Evolutionary conservation across 176 grass and related monocot genomes (phyloP).

Genomic region (Puya raimondii): DNA sequence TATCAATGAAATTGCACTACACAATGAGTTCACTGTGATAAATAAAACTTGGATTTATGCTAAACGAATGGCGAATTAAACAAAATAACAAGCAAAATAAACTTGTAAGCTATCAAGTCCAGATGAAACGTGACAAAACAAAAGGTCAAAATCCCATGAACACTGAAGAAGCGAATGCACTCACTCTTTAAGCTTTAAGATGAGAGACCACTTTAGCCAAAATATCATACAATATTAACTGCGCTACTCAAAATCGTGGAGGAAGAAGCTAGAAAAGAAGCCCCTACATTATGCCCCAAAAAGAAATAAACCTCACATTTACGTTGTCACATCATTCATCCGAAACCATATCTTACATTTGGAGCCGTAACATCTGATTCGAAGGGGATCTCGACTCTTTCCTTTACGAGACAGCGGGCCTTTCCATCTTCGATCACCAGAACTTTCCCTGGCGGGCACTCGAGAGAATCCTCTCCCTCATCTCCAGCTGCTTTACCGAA

Average conservation of each 20-base stretch:
- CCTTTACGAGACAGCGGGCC: slow-evolving; percentile 62
- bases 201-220: neutral
- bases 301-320: slow-evolving; percentile 25
- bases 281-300: neutral
- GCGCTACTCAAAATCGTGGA: neutral
- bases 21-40: neutral
- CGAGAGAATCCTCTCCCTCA: neutral
- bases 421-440: slow-evolving; percentile 52
- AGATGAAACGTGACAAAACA: too few species aligned
- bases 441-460: slow-evolving; percentile 58
- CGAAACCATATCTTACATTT: slow-evolving; percentile 63
- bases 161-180: too few species aligned
- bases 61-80: neutral
- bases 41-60: neutral
- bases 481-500: slow-evolving; percentile 1
- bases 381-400: slow-evolving; percentile 66
- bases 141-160: too few species aligned
- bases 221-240: neutral
- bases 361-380: slow-evolving; percentile 35
- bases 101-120: neutral
- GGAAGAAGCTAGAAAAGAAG: neutral
- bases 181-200: neutral
- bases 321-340: slow-evolving; percentile 22
- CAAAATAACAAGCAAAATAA: neutral
- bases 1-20: too few species aligned